A percentile compares a stretch with the other conserved stretches of the same genome.
Evolutionary conservation across 164 flowering plant species (phyloP).

Genomic region (Cinnamomum chago): DNA sequence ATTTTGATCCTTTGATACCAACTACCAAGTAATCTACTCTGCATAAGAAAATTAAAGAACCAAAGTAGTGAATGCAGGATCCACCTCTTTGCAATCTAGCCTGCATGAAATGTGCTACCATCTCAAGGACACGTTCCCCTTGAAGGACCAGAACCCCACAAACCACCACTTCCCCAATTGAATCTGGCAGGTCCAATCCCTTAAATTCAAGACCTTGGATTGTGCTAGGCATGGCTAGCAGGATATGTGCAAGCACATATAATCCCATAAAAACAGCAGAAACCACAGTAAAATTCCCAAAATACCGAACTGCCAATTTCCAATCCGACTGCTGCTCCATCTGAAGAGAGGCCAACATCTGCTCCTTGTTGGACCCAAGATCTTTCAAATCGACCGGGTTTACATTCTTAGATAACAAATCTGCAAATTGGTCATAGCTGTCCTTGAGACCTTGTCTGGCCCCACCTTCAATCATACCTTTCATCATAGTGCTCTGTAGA

Average conservation of each 20-base stretch:
- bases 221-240: conserved; percentile 51
- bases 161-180: conserved; percentile 83
- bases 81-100: conserved; percentile 82
- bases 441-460: conserved; percentile 83
- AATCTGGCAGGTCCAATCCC: conserved; percentile 95
- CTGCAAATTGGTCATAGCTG: conserved; percentile 55
- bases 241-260: conserved; percentile 64
- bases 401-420: conserved; percentile 47
- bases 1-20: too few relatives aligned
- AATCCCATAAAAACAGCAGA: conserved; percentile 62
- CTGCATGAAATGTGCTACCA: conserved; percentile 79
- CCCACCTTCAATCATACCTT: conserved; percentile 89
- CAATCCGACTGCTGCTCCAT: conserved; percentile 70
- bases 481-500: conserved; percentile 91
- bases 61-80: not conserved
- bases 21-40: not conserved
- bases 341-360: conserved; percentile 73
- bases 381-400: conserved; percentile 60
- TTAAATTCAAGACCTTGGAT: conserved; percentile 90
- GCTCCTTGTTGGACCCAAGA: conserved; percentile 61
- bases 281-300: conserved; percentile 69
- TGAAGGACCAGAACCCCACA: conserved; percentile 78
- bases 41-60: not conserved
- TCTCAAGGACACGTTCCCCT: conserved; percentile 56
- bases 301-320: conserved; percentile 74